phyloP scores from a whole-genome alignment of 768 basidiomycete genomes.

The Amanita molliuscula region DNA sequence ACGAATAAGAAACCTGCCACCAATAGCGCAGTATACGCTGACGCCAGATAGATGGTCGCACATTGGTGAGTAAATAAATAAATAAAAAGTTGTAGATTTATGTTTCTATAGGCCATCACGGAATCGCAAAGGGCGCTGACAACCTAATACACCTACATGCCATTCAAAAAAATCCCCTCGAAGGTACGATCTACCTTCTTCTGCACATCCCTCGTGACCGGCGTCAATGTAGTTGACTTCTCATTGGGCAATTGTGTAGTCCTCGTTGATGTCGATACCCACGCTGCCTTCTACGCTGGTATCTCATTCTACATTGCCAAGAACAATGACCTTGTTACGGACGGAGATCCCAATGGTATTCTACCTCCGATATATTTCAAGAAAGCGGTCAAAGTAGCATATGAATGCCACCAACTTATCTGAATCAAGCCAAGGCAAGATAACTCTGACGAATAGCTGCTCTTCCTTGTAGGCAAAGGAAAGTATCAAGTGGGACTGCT shows the following conservation, averaged over 20 bases:
- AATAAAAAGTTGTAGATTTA: neutral
- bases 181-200: neutral
- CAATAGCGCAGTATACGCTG: neutral
- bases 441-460: neutral
- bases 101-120: neutral
- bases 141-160: neutral
- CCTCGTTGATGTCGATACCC: neutral
- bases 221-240: neutral
- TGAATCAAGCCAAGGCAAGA: neutral
- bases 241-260: neutral
- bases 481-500: no score
- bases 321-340: neutral
- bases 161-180: neutral
- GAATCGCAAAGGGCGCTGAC: neutral
- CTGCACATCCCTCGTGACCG: neutral
- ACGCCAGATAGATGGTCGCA: neutral
- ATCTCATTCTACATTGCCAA: conserved; percentile 2
- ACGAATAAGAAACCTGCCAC: neutral
- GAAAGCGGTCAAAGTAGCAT: conserved; percentile 2
- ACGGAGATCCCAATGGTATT: neutral
- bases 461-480: no score
- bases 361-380: neutral
- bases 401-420: neutral
- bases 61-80: neutral
- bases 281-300: neutral